Evolutionary conservation across 2,329 filamentous ascomycete genomes (phyloP), one percentile per base, ranked within the genome.

Genomic region (Pseudonectria foliicola): DNA sequence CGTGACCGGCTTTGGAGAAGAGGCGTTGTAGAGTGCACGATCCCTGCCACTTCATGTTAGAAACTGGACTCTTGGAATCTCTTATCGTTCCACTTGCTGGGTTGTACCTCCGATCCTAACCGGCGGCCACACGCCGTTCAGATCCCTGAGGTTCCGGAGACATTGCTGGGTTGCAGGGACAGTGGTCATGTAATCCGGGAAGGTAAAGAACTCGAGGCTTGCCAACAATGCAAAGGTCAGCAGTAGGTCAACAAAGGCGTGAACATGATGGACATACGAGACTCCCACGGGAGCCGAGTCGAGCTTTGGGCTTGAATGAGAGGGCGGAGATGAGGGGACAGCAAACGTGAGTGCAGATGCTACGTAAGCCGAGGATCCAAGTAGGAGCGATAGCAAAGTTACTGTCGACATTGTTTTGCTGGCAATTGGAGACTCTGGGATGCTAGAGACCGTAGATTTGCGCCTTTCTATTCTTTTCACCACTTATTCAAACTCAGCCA

Each of bases 91-190:
- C 14, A 27, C 40, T n/a, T 35, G 46, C 59, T 75, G 71, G 1
- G 72, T 76, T 1, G 73, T 77, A 3, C 73, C 73, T n/a, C 73
- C 73, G 35, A 77, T 74, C 33, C 73, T 60, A 29, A 76, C 63
- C 0, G 71, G 71, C 7, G 72, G 71, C 66, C 66, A 72, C 10
- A 55, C 59, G 2, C 71, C 72, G 0, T 64, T 68, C 31, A 75
- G 39, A 10, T 63, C 57, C 40, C 66, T 64, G 45, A 73, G 63
- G 45, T 75, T 75, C 15, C 64, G 50, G 6, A 77, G 56, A 40
- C 73, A 77, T 43, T 67, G 64, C 0, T 53, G 59, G 0, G 71
- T 76, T 2, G 68, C 60, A 0, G 61, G 62, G 11, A 76, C 67
- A 41, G 72, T 67, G 12, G 59, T 65, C 42, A 75, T 66, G 49